Conservation (phyloP, 2,329 filamentous ascomycete genomes). For the Colletotrichum shisoi region DNA sequence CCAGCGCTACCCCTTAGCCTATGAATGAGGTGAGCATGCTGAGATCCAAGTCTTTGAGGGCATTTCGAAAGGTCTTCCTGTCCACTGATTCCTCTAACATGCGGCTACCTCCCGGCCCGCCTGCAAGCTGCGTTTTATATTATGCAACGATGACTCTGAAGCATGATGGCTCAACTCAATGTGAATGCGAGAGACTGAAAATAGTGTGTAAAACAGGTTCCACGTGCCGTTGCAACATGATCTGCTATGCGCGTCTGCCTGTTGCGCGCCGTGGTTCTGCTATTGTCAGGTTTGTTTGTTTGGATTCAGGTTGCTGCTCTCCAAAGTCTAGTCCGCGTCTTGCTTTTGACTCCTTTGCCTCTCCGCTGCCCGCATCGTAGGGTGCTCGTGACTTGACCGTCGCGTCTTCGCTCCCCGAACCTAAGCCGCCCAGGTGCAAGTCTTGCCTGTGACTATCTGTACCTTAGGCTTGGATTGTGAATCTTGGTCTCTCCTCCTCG, state of each 20-base stretch:
- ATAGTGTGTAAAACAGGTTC: neutral
- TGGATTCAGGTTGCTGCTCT: neutral
- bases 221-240: neutral
- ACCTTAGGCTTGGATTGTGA: neutral
- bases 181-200: too few species aligned
- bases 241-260: neutral
- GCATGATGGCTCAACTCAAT: neutral
- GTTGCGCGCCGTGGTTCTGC: neutral
- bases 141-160: neutral
- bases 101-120: neutral
- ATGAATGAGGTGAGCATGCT: neutral
- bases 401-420: constrained; percentile 2
- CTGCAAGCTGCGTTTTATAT: neutral
- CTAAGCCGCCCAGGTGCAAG: neutral
- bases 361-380: neutral
- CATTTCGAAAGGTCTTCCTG: neutral
- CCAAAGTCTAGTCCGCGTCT: neutral
- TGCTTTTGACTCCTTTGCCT: neutral
- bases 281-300: neutral
- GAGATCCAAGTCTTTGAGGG: neutral
- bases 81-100: neutral
- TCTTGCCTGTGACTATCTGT: constrained; percentile 3
- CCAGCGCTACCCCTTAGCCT: neutral
- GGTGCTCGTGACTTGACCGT: constrained; percentile 11
- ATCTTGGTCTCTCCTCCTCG: constrained; percentile 8